Percentiles rank a stretch among this genome's conserved stretches.
These are phyloP conservation scores for Yamadazyma trypodendri DNA, from an alignment of 1,139 yeast genomes.

Conservation along the genomic window DNA sequence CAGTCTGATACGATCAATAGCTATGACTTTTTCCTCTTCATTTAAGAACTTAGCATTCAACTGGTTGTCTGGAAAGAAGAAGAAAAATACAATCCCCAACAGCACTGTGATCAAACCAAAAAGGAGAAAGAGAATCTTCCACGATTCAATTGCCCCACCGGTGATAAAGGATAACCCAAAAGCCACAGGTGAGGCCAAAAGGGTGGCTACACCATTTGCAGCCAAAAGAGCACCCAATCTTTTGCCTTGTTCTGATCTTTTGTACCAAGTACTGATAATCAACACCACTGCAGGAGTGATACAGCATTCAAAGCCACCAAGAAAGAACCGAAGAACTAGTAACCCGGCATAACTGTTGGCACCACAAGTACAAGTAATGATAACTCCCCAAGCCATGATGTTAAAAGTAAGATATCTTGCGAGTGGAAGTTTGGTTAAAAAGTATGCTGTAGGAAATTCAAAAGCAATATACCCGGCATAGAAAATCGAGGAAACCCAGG, in stretches of 20 bases:
- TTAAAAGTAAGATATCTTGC: constrained; percentile 24
- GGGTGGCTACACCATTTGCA: constrained; percentile 22
- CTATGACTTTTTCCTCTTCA: constrained; percentile 44
- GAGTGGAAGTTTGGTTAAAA: constrained; percentile 39
- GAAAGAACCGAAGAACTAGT: constrained; percentile 23
- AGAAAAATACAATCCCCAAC: constrained; percentile 22
- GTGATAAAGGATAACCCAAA: constrained; percentile 16
- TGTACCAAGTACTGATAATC: constrained; percentile 27
- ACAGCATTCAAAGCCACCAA: constrained; percentile 56
- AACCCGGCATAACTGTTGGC: constrained; percentile 25
- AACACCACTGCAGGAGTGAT: constrained; percentile 55
- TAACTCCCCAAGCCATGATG: constrained; percentile 27
- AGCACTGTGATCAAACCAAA: constrained; percentile 29
- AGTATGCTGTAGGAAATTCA: constrained; percentile 43
- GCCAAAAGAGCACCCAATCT: not conserved
- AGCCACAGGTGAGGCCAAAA: constrained; percentile 24
- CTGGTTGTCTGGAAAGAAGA: constrained; percentile 31
- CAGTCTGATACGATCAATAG: constrained; percentile 34
- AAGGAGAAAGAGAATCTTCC: constrained; percentile 33
- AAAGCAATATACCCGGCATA: constrained; percentile 52
- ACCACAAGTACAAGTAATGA: constrained; percentile 23
- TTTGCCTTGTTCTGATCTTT: constrained; percentile 10
- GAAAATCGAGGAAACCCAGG: constrained; percentile 59
- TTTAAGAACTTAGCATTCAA: constrained; percentile 37
- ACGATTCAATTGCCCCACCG: constrained; percentile 23